Evolutionary conservation across 176 grass and related monocot species (phyloP), one percentile per base, ranked within the genome.

Genomic region (Oryza longistaminata): DNA sequence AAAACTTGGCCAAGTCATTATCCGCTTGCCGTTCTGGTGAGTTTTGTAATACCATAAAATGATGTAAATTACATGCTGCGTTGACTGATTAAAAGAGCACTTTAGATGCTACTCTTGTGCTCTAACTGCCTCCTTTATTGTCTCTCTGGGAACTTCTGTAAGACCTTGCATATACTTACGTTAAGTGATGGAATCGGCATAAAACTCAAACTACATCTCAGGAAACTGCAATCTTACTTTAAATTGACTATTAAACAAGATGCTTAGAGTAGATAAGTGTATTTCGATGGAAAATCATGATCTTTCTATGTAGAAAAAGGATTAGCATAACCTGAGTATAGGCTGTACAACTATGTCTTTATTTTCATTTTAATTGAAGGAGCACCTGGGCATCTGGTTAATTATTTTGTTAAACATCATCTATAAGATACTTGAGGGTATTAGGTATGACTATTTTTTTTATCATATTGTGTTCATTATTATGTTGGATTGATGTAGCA

Each of bases 1-100:
- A 83, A 74, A 87, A 89, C 45, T 77, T 92, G 76, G 88, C 93
- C 80, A 89, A 83, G 64, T 87, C 89, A 69, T 89, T 98, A 90
- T 85, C 80, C 83, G 87, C 87, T 46, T 83, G 66, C 25, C 67
- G 45, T 92, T 93, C 91, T 81, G 91, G 96, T 98, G 27, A 68
- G 79, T 88, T 45, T 25, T 80, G 11, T 45, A 55, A n/a, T 82
- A 35, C 62, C 58, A 90, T 37, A 9, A 19, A 31, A 25, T 58
- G 3, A 15, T 19, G 11, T 83, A 87, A 17, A 74, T 62, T 42
- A 37, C 24, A 44, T 13, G 58, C 3, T 62, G 58, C 3, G 2
- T 24, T 62, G 58, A 2, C n/a, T 62, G 7, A 8, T 24, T 9
- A 62, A 11, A 62, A 9, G 1, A 43, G 21, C 2, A 24, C 8